Percentiles rank a stretch among this genome's conserved stretches.
Conservation (phyloP, 2,329 filamentous ascomycete species). For the Cytospora leucostoma region DNA sequence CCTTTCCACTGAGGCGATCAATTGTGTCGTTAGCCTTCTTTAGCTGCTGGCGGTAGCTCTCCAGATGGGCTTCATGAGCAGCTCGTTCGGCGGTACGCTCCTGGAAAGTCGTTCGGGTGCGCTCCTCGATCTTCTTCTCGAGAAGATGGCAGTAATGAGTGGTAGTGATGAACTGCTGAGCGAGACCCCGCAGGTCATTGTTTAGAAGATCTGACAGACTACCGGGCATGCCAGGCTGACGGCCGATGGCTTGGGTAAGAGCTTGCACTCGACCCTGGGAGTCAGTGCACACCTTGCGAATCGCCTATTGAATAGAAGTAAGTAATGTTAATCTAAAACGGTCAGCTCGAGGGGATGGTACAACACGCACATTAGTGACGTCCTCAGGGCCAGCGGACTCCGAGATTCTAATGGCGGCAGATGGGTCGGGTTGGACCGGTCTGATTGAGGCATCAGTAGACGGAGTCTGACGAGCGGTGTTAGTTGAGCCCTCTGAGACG, state of each 20-base stretch:
- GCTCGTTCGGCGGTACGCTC: neutral
- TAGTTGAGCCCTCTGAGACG: slow-evolving; percentile 4
- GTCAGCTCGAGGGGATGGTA: neutral
- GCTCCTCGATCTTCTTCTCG: slow-evolving; percentile 18
- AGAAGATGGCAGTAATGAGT: slow-evolving; percentile 14
- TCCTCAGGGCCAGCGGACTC: neutral
- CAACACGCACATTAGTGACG: slow-evolving; percentile 17
- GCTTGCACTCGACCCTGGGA: slow-evolving; percentile 13
- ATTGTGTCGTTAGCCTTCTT: slow-evolving; percentile 12
- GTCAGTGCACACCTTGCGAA: slow-evolving; percentile 16
- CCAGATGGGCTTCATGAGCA: slow-evolving; percentile 19
- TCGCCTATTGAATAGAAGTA: slow-evolving; percentile 12
- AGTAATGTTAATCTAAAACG: neutral
- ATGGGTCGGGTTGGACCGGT: neutral
- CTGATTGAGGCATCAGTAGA: slow-evolving; percentile 9
- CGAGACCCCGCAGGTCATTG: slow-evolving; percentile 21
- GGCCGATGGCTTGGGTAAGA: slow-evolving; percentile 20
- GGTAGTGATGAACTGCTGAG: slow-evolving; percentile 22
- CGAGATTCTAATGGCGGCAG: neutral
- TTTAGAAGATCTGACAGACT: slow-evolving; percentile 14
- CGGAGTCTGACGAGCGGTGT: slow-evolving; percentile 12
- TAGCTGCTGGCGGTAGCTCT: slow-evolving; percentile 15
- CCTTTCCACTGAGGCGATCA: neutral
- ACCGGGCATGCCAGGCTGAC: slow-evolving; percentile 22
- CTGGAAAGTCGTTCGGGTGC: neutral